Percentiles rank a stretch among this genome's conserved stretches.
phyloP scores from a whole-genome alignment of 139 green algal species.

The Choricystis sp. region DNA sequence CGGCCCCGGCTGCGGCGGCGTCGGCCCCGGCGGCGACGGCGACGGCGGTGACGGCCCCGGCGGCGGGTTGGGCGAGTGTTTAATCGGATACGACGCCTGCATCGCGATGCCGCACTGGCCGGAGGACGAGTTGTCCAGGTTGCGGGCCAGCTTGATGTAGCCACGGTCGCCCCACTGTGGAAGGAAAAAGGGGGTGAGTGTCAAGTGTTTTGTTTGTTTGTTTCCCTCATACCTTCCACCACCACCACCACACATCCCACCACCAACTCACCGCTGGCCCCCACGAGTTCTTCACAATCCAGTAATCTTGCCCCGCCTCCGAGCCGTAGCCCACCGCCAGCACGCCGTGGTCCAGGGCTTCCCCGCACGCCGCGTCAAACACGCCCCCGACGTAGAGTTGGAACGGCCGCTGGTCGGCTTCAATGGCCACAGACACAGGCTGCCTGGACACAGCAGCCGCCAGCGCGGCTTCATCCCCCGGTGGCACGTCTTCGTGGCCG shows the following conservation, averaged over 20 bases:
- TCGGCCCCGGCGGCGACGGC: too few species aligned
- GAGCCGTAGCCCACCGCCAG: conserved; percentile 83
- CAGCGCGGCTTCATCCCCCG: conserved; percentile 49
- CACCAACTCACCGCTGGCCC: too few species aligned
- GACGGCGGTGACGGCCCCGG: too few species aligned
- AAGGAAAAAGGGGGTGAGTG: too few species aligned
- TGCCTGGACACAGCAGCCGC: conserved; percentile 61
- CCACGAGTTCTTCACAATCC: conserved; percentile 96
- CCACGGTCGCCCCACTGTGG: conserved; percentile 82
- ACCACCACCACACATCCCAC: conserved; percentile 2
- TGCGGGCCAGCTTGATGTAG: conserved; percentile 55
- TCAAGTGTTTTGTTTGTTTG: too few species aligned
- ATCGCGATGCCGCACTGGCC: conserved; percentile 69
- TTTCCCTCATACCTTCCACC: too few species aligned
- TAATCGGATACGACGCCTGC: conserved; percentile 75
- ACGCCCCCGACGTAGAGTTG: conserved; percentile 82
- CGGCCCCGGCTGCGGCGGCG: conserved; percentile 11
- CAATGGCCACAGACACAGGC: conserved; percentile 86
- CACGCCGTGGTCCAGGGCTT: conserved; percentile 85
- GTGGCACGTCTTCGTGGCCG: conserved; percentile 75
- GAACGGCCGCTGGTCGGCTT: conserved; percentile 64
- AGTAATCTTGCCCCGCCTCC: conserved; percentile 52
- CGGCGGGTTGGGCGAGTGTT: conserved; percentile 57
- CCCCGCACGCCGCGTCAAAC: conserved; percentile 63
- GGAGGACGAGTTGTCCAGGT: conserved; percentile 7